phyloP scores from a whole-genome alignment of 495 filamentous ascomycete species.

The Podospora appendiculata region DNA sequence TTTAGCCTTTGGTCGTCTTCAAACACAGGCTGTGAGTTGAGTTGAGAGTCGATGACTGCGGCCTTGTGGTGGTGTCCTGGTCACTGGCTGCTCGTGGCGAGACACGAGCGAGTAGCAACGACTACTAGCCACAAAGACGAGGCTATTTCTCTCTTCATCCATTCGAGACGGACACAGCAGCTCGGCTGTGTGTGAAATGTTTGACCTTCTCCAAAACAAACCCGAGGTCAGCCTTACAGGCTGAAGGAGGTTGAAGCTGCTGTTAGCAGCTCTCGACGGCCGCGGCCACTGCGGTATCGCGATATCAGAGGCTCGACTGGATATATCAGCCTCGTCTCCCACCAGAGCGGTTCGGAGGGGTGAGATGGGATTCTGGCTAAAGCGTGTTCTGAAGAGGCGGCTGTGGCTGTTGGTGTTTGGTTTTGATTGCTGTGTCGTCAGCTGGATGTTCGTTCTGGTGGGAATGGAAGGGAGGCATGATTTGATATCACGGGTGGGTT shows the following conservation, averaged over 20 bases:
- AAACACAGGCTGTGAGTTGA: conserved; percentile 1
- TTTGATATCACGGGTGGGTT: too few relatives aligned
- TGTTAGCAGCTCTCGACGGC: neutral
- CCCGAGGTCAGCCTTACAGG: neutral
- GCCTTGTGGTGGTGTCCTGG: neutral
- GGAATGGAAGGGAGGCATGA: neutral
- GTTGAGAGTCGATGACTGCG: neutral
- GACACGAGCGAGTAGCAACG: neutral
- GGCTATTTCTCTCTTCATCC: neutral
- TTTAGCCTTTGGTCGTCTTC: conserved; percentile 4
- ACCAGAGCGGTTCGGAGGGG: neutral
- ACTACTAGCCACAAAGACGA: neutral
- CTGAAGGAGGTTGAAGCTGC: neutral
- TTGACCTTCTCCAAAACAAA: neutral
- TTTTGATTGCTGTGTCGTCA: neutral
- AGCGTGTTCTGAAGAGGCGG: neutral
- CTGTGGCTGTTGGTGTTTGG: neutral
- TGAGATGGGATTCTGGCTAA: neutral
- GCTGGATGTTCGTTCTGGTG: neutral
- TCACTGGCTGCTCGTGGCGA: neutral
- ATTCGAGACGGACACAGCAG: neutral
- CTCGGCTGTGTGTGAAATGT: neutral
- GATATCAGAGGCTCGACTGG: neutral
- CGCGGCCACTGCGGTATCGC: neutral
- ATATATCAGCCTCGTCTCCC: too few relatives aligned